These are phyloP conservation scores for Castanea mollissima DNA, from an alignment of 306 rosid genomes.

Conservation along the genomic window DNA sequence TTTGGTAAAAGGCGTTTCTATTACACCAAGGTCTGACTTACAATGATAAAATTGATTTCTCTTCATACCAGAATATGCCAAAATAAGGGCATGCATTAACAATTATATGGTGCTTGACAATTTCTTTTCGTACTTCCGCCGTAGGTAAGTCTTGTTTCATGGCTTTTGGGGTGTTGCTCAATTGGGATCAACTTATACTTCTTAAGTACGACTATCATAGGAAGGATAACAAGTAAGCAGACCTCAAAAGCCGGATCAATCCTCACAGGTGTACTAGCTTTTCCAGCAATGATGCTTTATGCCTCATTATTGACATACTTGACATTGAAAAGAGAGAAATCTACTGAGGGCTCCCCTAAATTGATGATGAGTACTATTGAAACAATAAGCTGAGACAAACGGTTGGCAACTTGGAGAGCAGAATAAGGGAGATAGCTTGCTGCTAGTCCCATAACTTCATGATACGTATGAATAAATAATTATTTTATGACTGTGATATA, in stretches of 20 bases:
- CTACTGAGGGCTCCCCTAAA: not conserved
- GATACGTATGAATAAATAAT: no score
- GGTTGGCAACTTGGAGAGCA: not conserved
- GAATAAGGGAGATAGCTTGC: not conserved
- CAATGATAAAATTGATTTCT: no score
- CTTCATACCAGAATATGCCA: no score
- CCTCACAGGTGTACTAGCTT: not conserved
- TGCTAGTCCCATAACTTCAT: no score
- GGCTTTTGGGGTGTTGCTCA: slow-evolving; percentile 3
- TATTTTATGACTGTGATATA: no score
- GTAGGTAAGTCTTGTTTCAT: not conserved
- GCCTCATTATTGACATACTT: not conserved
- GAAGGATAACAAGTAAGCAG: not conserved
- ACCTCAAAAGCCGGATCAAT: not conserved
- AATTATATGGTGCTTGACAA: not conserved
- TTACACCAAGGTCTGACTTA: no score
- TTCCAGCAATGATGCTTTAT: slow-evolving; percentile 2
- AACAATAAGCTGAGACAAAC: not conserved
- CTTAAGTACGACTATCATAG: slow-evolving; percentile 5
- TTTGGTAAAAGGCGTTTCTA: no score
- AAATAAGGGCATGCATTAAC: no score
- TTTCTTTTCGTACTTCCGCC: not conserved
- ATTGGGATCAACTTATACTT: slow-evolving; percentile 14
- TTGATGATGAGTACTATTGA: not conserved
- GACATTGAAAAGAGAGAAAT: not conserved